Evolutionary conservation across 495 filamentous ascomycete genomes (phyloP), one percentile per base, ranked within the genome.

Genomic region (Cladorrhinum samala): DNA sequence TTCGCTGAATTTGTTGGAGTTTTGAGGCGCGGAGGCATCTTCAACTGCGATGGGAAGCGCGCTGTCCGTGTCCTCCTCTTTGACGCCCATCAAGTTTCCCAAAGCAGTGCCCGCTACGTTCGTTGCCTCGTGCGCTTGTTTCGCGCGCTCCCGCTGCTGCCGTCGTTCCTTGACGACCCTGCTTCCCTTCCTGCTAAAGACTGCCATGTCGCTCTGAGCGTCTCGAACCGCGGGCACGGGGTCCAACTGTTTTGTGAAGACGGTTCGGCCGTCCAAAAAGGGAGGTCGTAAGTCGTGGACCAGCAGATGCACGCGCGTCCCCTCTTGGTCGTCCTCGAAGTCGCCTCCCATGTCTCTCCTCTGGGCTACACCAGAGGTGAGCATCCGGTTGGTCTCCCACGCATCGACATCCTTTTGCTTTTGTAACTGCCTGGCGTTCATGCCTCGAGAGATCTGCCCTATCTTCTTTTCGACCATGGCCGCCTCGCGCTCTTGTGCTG

Each of bases 301-400:
- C 16, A 97, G 77, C 37, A 99, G 65, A 75, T 99, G 94, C 23
- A 96, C 82, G 47, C 94, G 79, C 9, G 87, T 96, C 19, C 79
- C 87, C 61, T 97, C 93, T 43, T 95, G 86, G 57, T 98, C 93
- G 45, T 96, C 91, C 53, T 86, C 81, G 53, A 95, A 92, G 58
- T 91, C 89, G 19, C 79, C 76, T 25, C 85, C 83, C 58, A 87
- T 80, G 59, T 92, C 87, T 55, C 88, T 76, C 68, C 92, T 73
- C 68, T 97, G 94, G 14, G 94, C 94, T 44, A 97, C 92, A 48
- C 90, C 92, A 11, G 90, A 95, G 0, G 90, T 94, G 40, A 97
- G 83, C 94, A 99, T 96, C 36, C 93, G 88, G 70, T 99, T 97
- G 14, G 91, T 91, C 67, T 98, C 93, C 93, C 93, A 98, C 23